A percentile compares a stretch with the other conserved stretches of the same genome.
These are phyloP conservation scores for Eremochloa ophiuroides DNA, from an alignment of 176 grass and related monocot genomes.

Conservation along the genomic window DNA sequence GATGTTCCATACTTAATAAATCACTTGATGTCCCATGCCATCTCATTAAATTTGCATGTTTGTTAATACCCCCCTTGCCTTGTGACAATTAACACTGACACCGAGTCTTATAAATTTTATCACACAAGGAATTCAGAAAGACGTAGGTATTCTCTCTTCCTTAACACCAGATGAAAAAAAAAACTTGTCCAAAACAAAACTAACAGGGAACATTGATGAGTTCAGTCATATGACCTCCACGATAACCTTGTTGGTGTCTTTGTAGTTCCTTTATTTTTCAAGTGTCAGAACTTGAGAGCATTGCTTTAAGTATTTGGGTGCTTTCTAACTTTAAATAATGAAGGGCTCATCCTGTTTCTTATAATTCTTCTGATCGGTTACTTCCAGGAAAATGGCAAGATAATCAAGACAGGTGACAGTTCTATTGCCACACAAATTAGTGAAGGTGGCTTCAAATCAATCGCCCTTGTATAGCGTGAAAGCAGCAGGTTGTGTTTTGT, in stretches of 20 bases:
- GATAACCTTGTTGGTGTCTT: neutral
- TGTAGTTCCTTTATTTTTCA: neutral
- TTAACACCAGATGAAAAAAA: neutral
- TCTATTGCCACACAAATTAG: conserved; percentile 65
- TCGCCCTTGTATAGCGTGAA: conserved; percentile 33
- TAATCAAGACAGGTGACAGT: conserved; percentile 86
- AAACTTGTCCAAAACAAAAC: neutral
- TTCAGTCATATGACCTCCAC: neutral
- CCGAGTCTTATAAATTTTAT: neutral
- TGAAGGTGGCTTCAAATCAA: conserved; percentile 66
- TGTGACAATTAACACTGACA: neutral
- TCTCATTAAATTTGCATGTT: neutral
- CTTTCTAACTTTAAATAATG: neutral
- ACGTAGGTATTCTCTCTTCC: neutral
- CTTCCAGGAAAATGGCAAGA: conserved; percentile 75
- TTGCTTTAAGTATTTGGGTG: conserved; percentile 3
- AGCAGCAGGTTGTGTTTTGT: conserved; percentile 20
- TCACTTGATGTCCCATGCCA: neutral
- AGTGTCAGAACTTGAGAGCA: conserved; percentile 1
- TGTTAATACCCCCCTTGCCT: neutral
- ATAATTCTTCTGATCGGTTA: conserved; percentile 17
- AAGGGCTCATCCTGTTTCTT: neutral
- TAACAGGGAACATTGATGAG: neutral
- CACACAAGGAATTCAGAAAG: neutral
- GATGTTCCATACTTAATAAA: neutral